Percentiles rank a stretch among this genome's conserved stretches.
Conservation (phyloP, 2,329 filamentous ascomycete genomes). For the Penicillium psychrosexuale region DNA sequence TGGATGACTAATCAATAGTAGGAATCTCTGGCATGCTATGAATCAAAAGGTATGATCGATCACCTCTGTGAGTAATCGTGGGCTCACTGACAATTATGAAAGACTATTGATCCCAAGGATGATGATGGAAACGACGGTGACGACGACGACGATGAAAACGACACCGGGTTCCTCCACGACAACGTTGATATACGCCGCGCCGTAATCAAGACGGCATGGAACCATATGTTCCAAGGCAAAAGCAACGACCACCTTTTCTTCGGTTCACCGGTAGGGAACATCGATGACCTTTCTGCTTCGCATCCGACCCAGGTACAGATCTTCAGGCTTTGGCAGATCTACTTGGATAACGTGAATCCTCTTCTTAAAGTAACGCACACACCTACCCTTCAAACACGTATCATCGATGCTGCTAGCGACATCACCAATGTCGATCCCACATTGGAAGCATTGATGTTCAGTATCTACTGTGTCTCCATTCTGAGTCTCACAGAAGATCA, state of each 20-base stretch:
- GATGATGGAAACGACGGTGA: background rate
- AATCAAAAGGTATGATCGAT: background rate
- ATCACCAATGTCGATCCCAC: background rate
- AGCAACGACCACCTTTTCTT: background rate
- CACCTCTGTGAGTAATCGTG: background rate
- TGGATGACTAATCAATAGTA: background rate
- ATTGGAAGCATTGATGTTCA: background rate
- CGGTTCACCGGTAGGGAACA: background rate
- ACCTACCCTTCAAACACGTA: background rate
- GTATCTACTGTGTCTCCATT: background rate
- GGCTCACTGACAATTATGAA: background rate
- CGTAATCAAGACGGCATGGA: background rate
- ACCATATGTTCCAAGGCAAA: background rate
- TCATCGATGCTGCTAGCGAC: background rate
- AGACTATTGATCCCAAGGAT: background rate
- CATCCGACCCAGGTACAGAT: background rate
- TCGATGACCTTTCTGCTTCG: background rate
- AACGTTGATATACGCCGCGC: background rate
- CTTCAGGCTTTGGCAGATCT: background rate
- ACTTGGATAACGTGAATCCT: background rate
- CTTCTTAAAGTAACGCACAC: background rate
- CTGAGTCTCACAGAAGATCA: background rate
- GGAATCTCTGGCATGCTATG: background rate
- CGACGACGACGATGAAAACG: background rate
- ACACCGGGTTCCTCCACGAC: background rate